Evolutionary conservation across 23 red algal genomes (phyloP), one percentile per base, ranked within the genome.

Genomic region (Chondrus crispus): DNA sequence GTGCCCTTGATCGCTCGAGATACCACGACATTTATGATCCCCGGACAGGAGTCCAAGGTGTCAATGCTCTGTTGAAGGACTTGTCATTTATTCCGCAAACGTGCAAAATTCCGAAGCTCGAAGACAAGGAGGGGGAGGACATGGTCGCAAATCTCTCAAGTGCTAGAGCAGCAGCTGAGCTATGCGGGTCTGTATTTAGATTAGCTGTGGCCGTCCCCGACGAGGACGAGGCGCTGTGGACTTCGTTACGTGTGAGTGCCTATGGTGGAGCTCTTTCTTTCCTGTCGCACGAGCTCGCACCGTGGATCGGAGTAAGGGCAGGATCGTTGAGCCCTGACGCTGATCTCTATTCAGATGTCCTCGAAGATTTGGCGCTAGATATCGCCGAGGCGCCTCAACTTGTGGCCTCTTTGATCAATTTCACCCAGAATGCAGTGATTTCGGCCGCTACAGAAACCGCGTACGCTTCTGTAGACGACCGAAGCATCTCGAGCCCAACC

Each of bases 301-400:
- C 45, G 32, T 96, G 94, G 94, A 84, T 92, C 28, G 88, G 82
- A 36, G 71, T 38, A n/a, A 57, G 94, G 6, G 81, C 46, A 18
- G 94, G 88, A 54, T 76, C 74, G 8, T 26, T 96, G 32, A 85
- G 51, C 20, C 82, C 88, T 16, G 94, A 96, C 45, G 54, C 53
- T 38, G 87, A 91, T 70, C 71, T 96, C 4, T 96, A 96, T 49
- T 87, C 94, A 1, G 94, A 96, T 75, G 94, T 88, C 36, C 36
- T 93, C 44, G 94, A 96, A 45, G 94, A 96, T 60, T 50, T 96
- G 7, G 30, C 79, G 13, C 58, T 92, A 42, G 94, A 96, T 32
- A 75, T 96, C 16, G 75, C 81, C 22, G 94, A 96, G 68, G 81
- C 94, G 2, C 55, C 72, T 44, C 80, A 87, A 53, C 57, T 96